A percentile compares a stretch with the other conserved stretches of the same genome.
Conservation (phyloP, 2,329 filamentous ascomycete genomes). For the Cryphonectria nitschkei region DNA sequence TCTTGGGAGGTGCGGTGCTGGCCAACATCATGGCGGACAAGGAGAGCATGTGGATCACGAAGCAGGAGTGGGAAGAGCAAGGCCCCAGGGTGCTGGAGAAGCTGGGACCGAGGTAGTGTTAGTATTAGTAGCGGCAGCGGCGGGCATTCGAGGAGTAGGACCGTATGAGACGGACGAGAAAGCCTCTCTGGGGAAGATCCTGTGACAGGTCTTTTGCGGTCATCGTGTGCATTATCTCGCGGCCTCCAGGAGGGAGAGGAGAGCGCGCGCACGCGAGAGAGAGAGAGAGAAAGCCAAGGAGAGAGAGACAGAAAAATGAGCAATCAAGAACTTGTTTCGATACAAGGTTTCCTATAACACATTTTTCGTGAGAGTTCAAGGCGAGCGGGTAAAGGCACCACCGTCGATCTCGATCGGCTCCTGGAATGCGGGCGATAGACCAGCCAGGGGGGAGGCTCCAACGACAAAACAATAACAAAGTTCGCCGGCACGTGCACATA, state of each 20-base stretch:
- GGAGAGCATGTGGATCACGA: conserved; percentile 98
- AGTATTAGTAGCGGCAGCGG: background rate
- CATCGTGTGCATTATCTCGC: background rate
- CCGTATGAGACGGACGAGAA: background rate
- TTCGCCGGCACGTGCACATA: background rate
- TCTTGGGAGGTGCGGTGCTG: conserved; percentile 92
- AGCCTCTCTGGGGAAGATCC: background rate
- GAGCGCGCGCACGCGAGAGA: conserved; percentile 20
- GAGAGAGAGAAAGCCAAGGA: conserved; percentile 2
- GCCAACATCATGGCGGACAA: conserved; percentile 99
- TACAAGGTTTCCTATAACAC: background rate
- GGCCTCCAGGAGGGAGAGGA: background rate
- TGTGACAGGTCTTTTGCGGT: background rate
- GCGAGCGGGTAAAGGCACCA: background rate
- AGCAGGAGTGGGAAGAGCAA: conserved; percentile 96
- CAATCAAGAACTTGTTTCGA: conserved; percentile 8
- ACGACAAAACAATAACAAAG: background rate
- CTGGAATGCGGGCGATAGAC: background rate
- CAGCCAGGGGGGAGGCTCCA: background rate
- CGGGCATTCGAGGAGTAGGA: background rate
- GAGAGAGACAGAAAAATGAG: conserved; percentile 8
- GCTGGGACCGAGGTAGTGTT: conserved; percentile 77
- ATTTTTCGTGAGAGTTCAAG: background rate
- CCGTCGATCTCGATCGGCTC: background rate
- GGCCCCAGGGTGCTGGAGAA: conserved; percentile 85